Evolutionary conservation across 306 rosid species (phyloP), one percentile per base, ranked within the genome.

Genomic region (Rosa rugosa): DNA sequence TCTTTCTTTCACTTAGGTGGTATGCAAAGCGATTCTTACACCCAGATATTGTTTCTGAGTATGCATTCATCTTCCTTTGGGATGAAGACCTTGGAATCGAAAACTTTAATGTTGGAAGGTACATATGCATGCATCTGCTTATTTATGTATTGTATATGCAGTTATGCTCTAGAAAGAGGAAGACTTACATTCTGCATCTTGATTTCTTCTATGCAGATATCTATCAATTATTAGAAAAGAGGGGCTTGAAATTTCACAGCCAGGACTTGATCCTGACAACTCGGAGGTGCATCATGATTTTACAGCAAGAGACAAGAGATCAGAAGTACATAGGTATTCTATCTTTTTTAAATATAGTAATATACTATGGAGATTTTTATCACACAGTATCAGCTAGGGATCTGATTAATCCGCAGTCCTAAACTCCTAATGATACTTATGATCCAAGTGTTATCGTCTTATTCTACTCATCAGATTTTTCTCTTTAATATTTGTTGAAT

Each of bases 61-160:
- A 91, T 73, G 83, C 79, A 67, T 89, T 85, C 76, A 86, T 94
- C 50, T 94, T 90, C 83, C 98, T 92, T 1, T 94, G 98, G 98
- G 98, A 92, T 14, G 97, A 94, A 75, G 98, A 94, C 82, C 91
- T 94, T 69, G 96, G 94, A 66, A 89, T 94, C 6, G 96, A 92
- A 66, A 73, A 92, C 81, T 94, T 94, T 69, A 80, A 92, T 80
- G 88, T 90, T 3, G 82, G 81, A 69, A 82, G 89, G 97, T 94
- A 76, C 3, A 5, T 64, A 44, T 34, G 9, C 59, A 18, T 53
- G 59, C 68, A 25, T 18, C n/a, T 56, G 59, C 56, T 41, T 36
- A 47, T 53, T 9, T 23, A 17, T 59, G 18, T 53, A 72, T 62
- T 5, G n/a, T 20, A 59, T 22, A 72, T 11, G 34, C 50, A 41